A percentile compares a stretch with the other conserved stretches of the same genome.
These are phyloP conservation scores for Decorospora gaudefroyi DNA, from an alignment of 2,329 filamentous ascomycete species.

Conservation along the genomic window DNA sequence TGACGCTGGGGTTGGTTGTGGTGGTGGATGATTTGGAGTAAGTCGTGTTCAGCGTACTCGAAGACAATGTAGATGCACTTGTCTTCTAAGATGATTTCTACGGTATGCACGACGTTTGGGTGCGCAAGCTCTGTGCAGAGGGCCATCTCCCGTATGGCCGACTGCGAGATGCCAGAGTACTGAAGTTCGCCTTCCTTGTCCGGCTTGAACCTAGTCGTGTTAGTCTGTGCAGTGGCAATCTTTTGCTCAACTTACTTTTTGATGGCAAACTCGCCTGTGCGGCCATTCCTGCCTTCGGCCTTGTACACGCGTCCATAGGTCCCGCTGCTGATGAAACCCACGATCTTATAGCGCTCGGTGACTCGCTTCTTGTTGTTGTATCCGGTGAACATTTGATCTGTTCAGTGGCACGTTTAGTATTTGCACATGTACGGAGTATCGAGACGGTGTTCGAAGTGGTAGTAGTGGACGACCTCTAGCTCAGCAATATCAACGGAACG, in stretches of 20 bases:
- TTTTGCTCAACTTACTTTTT: slow-evolving; percentile 71
- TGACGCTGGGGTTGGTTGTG: slow-evolving; percentile 88
- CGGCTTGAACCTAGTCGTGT: slow-evolving; percentile 72
- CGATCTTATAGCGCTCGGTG: slow-evolving; percentile 90
- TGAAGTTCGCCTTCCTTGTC: slow-evolving; percentile 98
- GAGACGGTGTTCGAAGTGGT: no score
- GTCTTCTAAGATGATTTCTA: slow-evolving; percentile 96
- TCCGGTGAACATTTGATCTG: slow-evolving; percentile 50
- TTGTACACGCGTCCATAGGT: slow-evolving; percentile 99
- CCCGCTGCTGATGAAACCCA: slow-evolving; percentile 97
- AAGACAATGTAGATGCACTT: slow-evolving; percentile 99
- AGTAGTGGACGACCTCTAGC: no score
- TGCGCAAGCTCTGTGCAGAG: slow-evolving; percentile 91
- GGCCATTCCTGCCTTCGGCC: slow-evolving; percentile 74
- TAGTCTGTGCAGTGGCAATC: slow-evolving; percentile 17
- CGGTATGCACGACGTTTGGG: slow-evolving; percentile 83
- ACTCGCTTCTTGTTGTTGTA: slow-evolving; percentile 80
- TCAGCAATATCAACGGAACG: slow-evolving; percentile 3
- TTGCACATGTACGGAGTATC: no score
- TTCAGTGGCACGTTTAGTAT: slow-evolving; percentile 9
- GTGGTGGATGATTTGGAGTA: slow-evolving; percentile 97
- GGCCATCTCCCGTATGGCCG: slow-evolving; percentile 95
- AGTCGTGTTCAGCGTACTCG: slow-evolving; percentile 96
- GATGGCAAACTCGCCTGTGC: slow-evolving; percentile 88
- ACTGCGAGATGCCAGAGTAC: slow-evolving; percentile 97